These are phyloP conservation scores for Sphagnum tenellum DNA, from an alignment of 225 moss, liverwort and hornwort genomes.

Conservation along the genomic window DNA sequence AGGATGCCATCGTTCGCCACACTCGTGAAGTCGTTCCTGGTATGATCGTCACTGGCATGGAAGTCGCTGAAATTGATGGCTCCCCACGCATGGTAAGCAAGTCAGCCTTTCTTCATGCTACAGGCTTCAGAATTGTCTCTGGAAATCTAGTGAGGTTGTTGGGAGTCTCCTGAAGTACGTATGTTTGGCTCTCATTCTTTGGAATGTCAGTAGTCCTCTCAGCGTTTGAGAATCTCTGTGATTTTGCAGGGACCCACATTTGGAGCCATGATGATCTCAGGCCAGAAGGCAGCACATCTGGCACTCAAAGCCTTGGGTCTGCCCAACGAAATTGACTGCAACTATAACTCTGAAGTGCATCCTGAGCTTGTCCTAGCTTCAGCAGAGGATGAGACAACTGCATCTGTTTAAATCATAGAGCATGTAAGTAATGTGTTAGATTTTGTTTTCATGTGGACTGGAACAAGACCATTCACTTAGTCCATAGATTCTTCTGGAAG, in stretches of 20 bases:
- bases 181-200: too few species aligned
- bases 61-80: conserved; percentile 92
- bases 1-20: conserved; percentile 73
- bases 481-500: too few species aligned
- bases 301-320: conserved; percentile 72
- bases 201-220: too few species aligned
- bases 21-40: conserved; percentile 94
- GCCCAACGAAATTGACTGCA: conserved; percentile 88
- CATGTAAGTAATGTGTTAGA: too few species aligned
- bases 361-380: conserved; percentile 78
- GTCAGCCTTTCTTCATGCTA: too few species aligned
- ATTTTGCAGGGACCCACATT: conserved; percentile 75
- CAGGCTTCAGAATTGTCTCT: too few species aligned
- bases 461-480: too few species aligned
- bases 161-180: too few species aligned
- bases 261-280: conserved; percentile 97
- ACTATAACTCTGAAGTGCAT: conserved; percentile 61
- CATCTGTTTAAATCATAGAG: conserved; percentile 36
- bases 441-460: too few species aligned
- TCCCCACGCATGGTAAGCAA: conserved; percentile 69
- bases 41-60: conserved; percentile 97
- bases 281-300: conserved; percentile 87
- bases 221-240: too few species aligned
- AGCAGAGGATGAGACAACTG: conserved; percentile 46
- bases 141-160: too few species aligned